Percentiles rank a stretch among this genome's conserved stretches.
Conservation (phyloP, 768 basidiomycete species). For the Kwoniella pini region DNA sequence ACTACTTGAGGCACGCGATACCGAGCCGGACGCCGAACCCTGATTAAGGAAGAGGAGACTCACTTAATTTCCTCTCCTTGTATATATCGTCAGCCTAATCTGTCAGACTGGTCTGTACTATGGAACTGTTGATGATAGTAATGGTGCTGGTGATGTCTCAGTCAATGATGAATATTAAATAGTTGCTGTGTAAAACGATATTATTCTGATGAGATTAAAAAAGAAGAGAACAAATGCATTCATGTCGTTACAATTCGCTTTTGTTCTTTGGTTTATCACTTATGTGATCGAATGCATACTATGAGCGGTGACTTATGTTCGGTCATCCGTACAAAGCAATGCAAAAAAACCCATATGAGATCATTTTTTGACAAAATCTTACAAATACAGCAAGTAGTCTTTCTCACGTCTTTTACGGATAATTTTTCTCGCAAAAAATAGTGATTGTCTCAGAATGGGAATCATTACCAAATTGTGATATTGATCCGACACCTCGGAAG, state of each 20-base stretch:
- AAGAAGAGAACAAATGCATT: background rate
- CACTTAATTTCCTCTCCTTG: background rate
- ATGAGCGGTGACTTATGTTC: background rate
- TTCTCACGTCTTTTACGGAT: constrained; percentile 13
- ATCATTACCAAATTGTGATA: background rate
- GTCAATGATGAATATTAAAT: no score
- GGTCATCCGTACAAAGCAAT: background rate
- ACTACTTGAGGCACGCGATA: background rate
- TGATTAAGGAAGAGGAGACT: background rate
- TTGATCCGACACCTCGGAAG: no score
- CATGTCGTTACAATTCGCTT: background rate
- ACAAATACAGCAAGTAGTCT: background rate
- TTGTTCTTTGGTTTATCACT: no score
- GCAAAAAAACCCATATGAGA: background rate
- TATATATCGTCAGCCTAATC: no score
- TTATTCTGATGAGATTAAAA: background rate
- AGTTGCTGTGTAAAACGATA: no score
- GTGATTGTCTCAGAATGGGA: background rate
- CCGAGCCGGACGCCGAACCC: background rate
- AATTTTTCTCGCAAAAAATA: background rate
- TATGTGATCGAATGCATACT: background rate
- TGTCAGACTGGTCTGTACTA: no score
- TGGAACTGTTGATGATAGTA: no score
- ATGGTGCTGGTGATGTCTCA: no score
- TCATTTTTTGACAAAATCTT: background rate